phyloP scores from a whole-genome alignment of 306 rosid species.

The Quercus dentata region DNA sequence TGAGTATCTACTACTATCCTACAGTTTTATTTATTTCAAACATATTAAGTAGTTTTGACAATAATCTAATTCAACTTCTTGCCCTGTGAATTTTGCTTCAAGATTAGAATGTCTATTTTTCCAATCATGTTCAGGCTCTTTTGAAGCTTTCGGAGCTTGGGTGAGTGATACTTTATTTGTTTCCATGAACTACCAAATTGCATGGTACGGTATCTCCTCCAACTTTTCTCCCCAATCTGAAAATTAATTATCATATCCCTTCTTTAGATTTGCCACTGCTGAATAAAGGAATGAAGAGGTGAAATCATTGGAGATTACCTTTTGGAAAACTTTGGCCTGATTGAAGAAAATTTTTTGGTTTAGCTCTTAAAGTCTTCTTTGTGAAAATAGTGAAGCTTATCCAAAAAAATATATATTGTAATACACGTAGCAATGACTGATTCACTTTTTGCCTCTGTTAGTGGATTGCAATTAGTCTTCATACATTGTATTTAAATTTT shows the following conservation, averaged over 20 bases:
- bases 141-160: slow-evolving; percentile 56
- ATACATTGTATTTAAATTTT: too few relatives aligned
- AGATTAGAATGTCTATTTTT: slow-evolving; percentile 48
- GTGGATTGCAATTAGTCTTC: too few relatives aligned
- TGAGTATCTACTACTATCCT: slow-evolving; percentile 2
- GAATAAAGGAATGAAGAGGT: background rate
- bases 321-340: too few relatives aligned
- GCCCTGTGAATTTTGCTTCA: slow-evolving; percentile 2
- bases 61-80: background rate
- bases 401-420: too few relatives aligned
- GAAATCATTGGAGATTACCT: too few relatives aligned
- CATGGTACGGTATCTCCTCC: background rate
- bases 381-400: too few relatives aligned
- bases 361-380: too few relatives aligned
- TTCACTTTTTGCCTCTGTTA: too few relatives aligned
- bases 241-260: background rate
- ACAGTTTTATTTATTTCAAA: background rate
- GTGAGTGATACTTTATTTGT: slow-evolving; percentile 24
- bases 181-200: background rate
- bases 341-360: too few relatives aligned
- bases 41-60: background rate
- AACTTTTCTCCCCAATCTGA: background rate
- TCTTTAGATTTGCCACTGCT: slow-evolving; percentile 24
- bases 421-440: too few relatives aligned
- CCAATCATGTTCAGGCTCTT: slow-evolving; percentile 43